These are phyloP conservation scores for Ascochyta koolunga DNA, from an alignment of 2,329 filamentous ascomycete genomes.

Conservation along the genomic window DNA sequence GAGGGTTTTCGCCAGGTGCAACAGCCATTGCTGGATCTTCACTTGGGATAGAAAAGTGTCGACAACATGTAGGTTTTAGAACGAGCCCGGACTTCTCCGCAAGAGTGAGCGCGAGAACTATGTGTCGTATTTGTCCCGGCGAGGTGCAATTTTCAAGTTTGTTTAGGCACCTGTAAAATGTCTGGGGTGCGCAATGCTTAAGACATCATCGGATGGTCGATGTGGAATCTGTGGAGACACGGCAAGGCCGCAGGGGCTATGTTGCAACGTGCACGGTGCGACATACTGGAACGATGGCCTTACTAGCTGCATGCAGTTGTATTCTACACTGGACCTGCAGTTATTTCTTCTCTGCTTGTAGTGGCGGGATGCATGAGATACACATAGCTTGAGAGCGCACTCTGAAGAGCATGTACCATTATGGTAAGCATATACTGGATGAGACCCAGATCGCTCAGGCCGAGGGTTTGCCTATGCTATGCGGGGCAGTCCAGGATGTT, in stretches of 20 bases:
- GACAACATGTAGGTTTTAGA: neutral
- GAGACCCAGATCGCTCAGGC: neutral
- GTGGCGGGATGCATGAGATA: neutral
- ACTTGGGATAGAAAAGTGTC: neutral
- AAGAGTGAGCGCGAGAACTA: neutral
- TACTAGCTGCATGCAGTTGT: constrained; percentile 1
- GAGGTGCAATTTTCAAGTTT: neutral
- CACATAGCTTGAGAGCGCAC: neutral
- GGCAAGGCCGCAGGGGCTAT: constrained; percentile 12
- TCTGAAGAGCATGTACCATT: neutral
- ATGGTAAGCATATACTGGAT: neutral
- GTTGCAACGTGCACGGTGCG: constrained; percentile 17
- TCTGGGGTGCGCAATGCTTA: constrained; percentile 9
- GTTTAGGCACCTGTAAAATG: neutral
- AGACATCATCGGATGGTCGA: constrained; percentile 6
- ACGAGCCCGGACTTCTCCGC: neutral
- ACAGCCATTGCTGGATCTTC: constrained; percentile 1
- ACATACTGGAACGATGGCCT: constrained; percentile 9
- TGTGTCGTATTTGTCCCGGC: neutral
- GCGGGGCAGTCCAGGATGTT: neutral
- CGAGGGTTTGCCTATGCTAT: neutral
- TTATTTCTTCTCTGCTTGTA: neutral
- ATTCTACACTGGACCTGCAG: neutral
- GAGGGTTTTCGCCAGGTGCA: constrained; percentile 21
- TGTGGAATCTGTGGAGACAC: constrained; percentile 9